A percentile compares a stretch with the other conserved stretches of the same genome.
Evolutionary conservation across 805 yeast species (phyloP).

Genomic region (Lipomyces oligophaga): DNA sequence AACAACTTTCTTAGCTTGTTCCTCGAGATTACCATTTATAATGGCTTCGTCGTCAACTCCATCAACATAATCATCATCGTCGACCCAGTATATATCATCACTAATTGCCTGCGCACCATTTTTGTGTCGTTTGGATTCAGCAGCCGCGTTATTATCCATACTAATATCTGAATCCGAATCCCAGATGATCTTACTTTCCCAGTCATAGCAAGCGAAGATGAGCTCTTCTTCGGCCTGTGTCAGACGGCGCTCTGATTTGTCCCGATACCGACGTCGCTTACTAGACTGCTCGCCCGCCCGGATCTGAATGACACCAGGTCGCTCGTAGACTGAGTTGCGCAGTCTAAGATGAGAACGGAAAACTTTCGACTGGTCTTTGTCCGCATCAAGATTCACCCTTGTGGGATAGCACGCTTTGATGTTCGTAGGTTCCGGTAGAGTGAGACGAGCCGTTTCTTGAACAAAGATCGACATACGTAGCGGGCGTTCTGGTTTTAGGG

Average conservation of each 20-base stretch:
- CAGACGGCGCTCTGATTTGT: constrained; percentile 3
- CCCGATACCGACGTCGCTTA: constrained; percentile 4
- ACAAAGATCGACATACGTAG: constrained; percentile 45
- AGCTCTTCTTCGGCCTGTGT: constrained; percentile 20
- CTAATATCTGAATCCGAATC: constrained; percentile 16
- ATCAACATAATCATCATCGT: constrained; percentile 36
- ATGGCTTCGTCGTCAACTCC: constrained; percentile 55
- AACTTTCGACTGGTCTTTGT: constrained; percentile 52
- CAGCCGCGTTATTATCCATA: not conserved
- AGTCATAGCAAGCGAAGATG: constrained; percentile 27
- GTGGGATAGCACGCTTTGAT: constrained; percentile 46
- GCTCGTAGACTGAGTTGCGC: constrained; percentile 13
- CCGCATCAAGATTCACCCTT: constrained; percentile 57
- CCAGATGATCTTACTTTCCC: constrained; percentile 28
- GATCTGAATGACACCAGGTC: constrained; percentile 17
- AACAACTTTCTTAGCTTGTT: constrained; percentile 35
- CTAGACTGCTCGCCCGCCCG: not conserved
- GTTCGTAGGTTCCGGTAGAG: constrained; percentile 48
- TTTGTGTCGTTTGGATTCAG: not conserved
- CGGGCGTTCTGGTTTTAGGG: no score
- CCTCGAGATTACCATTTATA: constrained; percentile 57
- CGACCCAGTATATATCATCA: constrained; percentile 20
- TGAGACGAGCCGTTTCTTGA: constrained; percentile 55
- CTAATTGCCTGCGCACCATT: constrained; percentile 10
- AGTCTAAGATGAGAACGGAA: constrained; percentile 17